Base-by-base conservation (phyloP, 1,284 basidiomycete species). In the Veloporphyrellus conicus region DNA sequence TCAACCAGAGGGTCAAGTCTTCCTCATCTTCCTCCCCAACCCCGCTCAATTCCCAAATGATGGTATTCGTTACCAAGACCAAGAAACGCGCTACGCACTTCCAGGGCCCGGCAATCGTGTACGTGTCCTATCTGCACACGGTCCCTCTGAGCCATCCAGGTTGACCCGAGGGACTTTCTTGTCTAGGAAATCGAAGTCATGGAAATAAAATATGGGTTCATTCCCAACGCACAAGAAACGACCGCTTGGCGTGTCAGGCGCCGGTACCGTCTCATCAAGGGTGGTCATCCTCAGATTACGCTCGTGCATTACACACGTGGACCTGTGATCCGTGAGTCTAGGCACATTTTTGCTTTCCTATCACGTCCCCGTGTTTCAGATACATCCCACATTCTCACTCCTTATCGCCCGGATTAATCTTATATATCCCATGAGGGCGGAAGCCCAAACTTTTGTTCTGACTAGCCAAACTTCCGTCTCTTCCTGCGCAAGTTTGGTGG, bases 291-390 rank as follows among this genome's bases (percentile, higher is more conserved):
- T 0, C 76, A 79, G 47, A 74, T 90, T 16, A 72, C 80, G 19
- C 75, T 90, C 14, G 75, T 88, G 1, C 86, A 90, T 58, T 90
- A 89, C 61, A 71, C 77, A 27, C 75, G 82, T 55, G 83, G 82
- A 4, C 79, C 74, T 25, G 55, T 71, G 12, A 70, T 75, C 43
- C 73, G 85, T 87, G 62, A 64, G 84, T 78, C 49, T 22, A 38
- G 49, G 20, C 45, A 14, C 45, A 22, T 23, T 32, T 18, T 22
- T 50, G 27, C 46, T 40, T 50, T 45, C 37, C 23, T 34, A 18
- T 45, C 47, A 28, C 15, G 36, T 29, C 11, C 39, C 39, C 49
- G 31, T 31, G 47, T 47, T 46, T 50, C 60, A 53, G 60, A 56
- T 46, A 19, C 23, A 20, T 18, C 40, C n/a, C 19, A 18, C 36